phyloP scores from a whole-genome alignment of 116 monocot species.

The Zostera marina region DNA sequence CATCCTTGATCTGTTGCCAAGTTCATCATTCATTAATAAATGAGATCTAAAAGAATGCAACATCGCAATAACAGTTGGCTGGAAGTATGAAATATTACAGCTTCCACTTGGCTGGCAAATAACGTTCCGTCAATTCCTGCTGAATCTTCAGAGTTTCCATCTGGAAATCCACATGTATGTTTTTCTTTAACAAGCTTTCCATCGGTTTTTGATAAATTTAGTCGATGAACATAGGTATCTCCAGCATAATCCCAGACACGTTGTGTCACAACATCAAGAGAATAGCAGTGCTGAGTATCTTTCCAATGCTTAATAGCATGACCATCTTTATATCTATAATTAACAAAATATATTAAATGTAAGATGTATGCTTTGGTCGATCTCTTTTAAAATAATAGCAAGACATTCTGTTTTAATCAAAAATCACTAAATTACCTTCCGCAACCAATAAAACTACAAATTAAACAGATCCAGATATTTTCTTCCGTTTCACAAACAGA shows the following conservation, averaged over 20 bases:
- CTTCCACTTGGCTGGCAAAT: slow-evolving; percentile 65
- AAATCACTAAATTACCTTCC: slow-evolving; percentile 49
- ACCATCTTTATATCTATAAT: slow-evolving; percentile 68
- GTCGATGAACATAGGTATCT: slow-evolving; percentile 81
- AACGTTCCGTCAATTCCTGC: slow-evolving; percentile 48
- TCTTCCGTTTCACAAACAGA: slow-evolving; percentile 60
- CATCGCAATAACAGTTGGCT: neutral
- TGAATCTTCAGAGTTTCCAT: slow-evolving; percentile 40
- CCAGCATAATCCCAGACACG: slow-evolving; percentile 96
- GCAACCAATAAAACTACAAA: slow-evolving; percentile 97
- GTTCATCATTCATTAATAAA: neutral
- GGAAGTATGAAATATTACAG: slow-evolving; percentile 22
- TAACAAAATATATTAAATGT: neutral
- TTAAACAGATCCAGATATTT: slow-evolving; percentile 91
- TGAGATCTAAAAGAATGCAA: neutral
- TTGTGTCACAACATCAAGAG: slow-evolving; percentile 74
- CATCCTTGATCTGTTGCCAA: slow-evolving; percentile 52
- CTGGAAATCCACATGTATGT: slow-evolving; percentile 16
- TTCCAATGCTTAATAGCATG: slow-evolving; percentile 95
- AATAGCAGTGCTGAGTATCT: slow-evolving; percentile 81
- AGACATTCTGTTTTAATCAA: neutral
- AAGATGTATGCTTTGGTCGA: too few relatives aligned
- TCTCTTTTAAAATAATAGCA: too few relatives aligned
- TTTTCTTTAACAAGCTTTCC: slow-evolving; percentile 36
- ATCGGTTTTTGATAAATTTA: slow-evolving; percentile 77